Evolutionary conservation across 2,329 filamentous ascomycete species (phyloP).

Genomic region (Tolypocladium guangdongense): DNA sequence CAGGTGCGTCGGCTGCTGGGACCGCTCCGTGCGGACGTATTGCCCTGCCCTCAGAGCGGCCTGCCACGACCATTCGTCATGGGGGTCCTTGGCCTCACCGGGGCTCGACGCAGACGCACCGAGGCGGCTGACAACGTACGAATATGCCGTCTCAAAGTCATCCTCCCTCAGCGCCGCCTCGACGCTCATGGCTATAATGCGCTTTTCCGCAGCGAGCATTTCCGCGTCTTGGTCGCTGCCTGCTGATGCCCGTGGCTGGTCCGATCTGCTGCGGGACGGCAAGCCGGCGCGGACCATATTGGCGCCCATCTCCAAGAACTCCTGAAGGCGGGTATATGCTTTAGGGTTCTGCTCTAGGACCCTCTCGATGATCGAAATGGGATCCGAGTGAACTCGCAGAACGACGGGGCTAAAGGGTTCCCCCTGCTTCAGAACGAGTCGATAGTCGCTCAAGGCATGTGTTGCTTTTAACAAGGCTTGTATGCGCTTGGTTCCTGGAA

Average conservation of each 20-base stretch:
- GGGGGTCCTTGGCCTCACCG: constrained; percentile 4
- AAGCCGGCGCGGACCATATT: constrained; percentile 55
- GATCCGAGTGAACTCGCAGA: constrained; percentile 66
- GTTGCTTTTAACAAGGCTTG: constrained; percentile 61
- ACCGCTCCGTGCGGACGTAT: constrained; percentile 47
- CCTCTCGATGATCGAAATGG: constrained; percentile 60
- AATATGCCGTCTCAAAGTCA: constrained; percentile 80
- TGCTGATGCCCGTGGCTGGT: background rate
- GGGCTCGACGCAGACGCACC: constrained; percentile 15
- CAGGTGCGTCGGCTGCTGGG: constrained; percentile 46
- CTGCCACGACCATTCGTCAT: constrained; percentile 65
- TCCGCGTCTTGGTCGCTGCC: constrained; percentile 16
- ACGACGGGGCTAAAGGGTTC: constrained; percentile 71
- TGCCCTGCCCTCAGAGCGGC: constrained; percentile 70
- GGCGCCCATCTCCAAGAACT: constrained; percentile 57
- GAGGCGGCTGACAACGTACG: constrained; percentile 65
- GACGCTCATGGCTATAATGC: constrained; percentile 71
- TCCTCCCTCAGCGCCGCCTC: constrained; percentile 66
- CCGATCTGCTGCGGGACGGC: constrained; percentile 7
- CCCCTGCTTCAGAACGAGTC: constrained; percentile 66
- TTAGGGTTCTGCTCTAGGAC: constrained; percentile 65
- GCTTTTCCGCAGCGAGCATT: constrained; percentile 41
- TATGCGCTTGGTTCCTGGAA: constrained; percentile 40
- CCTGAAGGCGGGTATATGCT: constrained; percentile 64
- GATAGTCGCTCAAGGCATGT: constrained; percentile 65